Conservation (phyloP, 805 yeast genomes). For the Isabelozyma gotoi region DNA sequence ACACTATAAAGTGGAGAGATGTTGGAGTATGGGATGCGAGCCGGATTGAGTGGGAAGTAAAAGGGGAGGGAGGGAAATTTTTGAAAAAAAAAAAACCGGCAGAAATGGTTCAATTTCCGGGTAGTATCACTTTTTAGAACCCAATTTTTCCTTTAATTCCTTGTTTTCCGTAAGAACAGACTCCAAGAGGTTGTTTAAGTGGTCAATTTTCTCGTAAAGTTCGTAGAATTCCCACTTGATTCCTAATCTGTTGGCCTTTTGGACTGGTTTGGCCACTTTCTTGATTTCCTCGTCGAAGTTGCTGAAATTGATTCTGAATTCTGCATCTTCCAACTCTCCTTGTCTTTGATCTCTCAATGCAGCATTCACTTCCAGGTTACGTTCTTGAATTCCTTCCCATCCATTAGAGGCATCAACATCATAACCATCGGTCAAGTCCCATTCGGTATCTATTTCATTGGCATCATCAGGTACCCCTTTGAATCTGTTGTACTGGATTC, state of each 20-base stretch:
- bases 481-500: constrained; percentile 69
- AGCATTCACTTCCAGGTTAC: constrained; percentile 36
- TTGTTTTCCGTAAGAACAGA: constrained; percentile 35
- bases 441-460: constrained; percentile 71
- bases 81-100: too few species aligned
- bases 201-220: constrained; percentile 52
- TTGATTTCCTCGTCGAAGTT: constrained; percentile 54
- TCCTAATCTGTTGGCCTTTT: constrained; percentile 52
- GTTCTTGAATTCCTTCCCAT: constrained; percentile 38
- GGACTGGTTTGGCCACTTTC: constrained; percentile 57
- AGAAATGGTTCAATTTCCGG: neutral
- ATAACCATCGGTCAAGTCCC: constrained; percentile 82
- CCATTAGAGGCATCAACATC: constrained; percentile 29
- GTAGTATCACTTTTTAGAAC: neutral
- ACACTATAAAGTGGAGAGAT: neutral
- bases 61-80: too few species aligned
- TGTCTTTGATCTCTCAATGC: constrained; percentile 50
- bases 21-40: too few species aligned
- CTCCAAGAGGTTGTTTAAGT: constrained; percentile 40
- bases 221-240: constrained; percentile 65
- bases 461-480: constrained; percentile 72
- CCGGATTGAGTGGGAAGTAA: too few species aligned
- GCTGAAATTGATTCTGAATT: constrained; percentile 51
- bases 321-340: constrained; percentile 71
- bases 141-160: constrained; percentile 19